Evolutionary conservation across 2,329 filamentous ascomycete genomes (phyloP).

Genomic region (Aaosphaeria arxii): DNA sequence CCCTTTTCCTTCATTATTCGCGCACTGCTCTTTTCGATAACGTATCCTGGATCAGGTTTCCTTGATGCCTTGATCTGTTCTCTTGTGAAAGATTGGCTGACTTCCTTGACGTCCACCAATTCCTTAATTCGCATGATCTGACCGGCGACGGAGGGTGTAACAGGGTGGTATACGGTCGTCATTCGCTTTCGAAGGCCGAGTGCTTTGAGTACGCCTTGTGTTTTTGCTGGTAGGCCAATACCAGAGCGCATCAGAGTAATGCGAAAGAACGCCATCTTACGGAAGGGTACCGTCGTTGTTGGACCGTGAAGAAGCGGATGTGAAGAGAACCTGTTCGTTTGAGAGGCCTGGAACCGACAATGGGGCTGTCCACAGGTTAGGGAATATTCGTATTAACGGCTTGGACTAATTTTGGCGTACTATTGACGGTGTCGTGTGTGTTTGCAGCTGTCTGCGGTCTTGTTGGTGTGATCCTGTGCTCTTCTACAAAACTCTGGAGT

Average conservation of each 20-base stretch:
- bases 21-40: conserved; percentile 59
- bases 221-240: conserved; percentile 78
- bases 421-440: no score
- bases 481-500: no score
- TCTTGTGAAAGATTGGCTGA: conserved; percentile 62
- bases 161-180: conserved; percentile 86
- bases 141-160: conserved; percentile 75
- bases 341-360: no score
- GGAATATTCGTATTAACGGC: neutral
- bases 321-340: no score
- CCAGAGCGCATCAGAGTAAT: conserved; percentile 86
- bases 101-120: conserved; percentile 78
- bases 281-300: neutral
- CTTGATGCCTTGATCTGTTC: conserved; percentile 68
- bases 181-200: conserved; percentile 82
- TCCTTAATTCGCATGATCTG: conserved; percentile 96
- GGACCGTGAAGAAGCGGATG: neutral
- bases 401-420: neutral
- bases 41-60: conserved; percentile 77
- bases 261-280: conserved; percentile 74
- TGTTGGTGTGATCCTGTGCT: no score
- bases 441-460: no score
- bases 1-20: neutral
- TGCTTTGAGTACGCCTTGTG: conserved; percentile 75
- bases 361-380: no score